These are phyloP conservation scores for Ceriops decandra DNA, from an alignment of 345 rosid species.

Conservation along the genomic window DNA sequence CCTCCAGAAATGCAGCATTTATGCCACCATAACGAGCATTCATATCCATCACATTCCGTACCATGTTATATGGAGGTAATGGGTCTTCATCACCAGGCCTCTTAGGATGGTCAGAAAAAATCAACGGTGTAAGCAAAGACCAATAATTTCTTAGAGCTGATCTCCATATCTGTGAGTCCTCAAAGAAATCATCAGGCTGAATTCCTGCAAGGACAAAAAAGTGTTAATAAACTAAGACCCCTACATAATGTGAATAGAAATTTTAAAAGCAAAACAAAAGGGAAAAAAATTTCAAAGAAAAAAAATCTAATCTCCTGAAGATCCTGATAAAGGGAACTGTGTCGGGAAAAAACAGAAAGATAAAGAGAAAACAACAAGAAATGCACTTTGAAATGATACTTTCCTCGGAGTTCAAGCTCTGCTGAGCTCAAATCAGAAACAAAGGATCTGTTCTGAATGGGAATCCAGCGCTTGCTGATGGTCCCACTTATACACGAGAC, in stretches of 20 bases:
- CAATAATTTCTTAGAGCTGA: conserved; percentile 78
- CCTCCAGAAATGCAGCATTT: conserved; percentile 72
- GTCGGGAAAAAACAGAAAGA: background rate
- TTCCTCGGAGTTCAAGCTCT: conserved; percentile 79
- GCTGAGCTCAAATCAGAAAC: conserved; percentile 45
- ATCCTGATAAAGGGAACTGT: background rate
- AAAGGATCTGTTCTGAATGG: conserved; percentile 79
- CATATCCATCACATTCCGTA: conserved; percentile 99
- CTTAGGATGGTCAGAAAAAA: conserved; percentile 99
- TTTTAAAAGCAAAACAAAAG: background rate
- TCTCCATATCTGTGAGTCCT: conserved; percentile 64
- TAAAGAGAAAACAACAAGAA: background rate
- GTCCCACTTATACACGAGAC: conserved; percentile 75
- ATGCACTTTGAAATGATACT: conserved; percentile 40
- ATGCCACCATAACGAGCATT: conserved; percentile 86
- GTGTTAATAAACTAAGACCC: conserved; percentile 16
- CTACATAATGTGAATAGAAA: background rate
- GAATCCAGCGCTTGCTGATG: conserved; percentile 74
- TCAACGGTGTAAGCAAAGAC: conserved; percentile 92
- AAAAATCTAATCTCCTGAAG: background rate
- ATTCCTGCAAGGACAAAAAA: conserved; percentile 53
- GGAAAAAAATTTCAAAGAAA: background rate
- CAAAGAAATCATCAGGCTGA: conserved; percentile 66
- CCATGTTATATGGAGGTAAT: conserved; percentile 89
- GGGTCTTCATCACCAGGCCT: conserved; percentile 99